Conservation (phyloP, 352 stramenopile genomes). For the Pythium folliculosum region DNA sequence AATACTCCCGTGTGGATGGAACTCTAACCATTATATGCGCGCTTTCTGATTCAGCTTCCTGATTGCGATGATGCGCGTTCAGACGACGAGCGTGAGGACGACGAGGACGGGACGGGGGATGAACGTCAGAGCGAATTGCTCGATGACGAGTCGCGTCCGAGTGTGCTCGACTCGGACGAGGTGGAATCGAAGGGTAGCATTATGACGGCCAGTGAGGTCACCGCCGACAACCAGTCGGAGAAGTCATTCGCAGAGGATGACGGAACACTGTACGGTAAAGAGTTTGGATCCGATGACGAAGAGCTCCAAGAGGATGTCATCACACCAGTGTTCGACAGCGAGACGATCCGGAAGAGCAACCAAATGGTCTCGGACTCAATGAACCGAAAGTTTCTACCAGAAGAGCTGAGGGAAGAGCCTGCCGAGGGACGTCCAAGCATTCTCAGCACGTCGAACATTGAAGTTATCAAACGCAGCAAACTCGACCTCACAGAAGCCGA, state of each 20-base stretch:
- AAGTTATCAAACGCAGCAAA: conserved; percentile 84
- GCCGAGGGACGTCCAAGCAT: conserved; percentile 5
- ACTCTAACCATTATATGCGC: not conserved
- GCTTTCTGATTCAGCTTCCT: conserved; percentile 40
- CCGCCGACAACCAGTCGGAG: conserved; percentile 47
- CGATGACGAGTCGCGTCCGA: conserved; percentile 14
- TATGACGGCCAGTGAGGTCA: conserved; percentile 11
- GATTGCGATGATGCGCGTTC: conserved; percentile 39
- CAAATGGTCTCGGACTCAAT: conserved; percentile 83
- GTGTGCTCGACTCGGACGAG: conserved; percentile 66
- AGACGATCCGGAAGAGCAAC: conserved; percentile 59
- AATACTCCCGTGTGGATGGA: not conserved
- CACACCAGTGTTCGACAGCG: conserved; percentile 54
- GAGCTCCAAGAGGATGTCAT: conserved; percentile 58
- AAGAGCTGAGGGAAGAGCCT: conserved; percentile 40
- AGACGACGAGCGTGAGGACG: conserved; percentile 25
- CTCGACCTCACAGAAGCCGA: conserved; percentile 77
- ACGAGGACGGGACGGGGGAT: conserved; percentile 44
- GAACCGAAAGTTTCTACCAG: conserved; percentile 79
- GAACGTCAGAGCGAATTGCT: conserved; percentile 28
- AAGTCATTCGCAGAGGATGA: conserved; percentile 80
- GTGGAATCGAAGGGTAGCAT: conserved; percentile 35
- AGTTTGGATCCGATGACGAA: conserved; percentile 57
- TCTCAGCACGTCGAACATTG: conserved; percentile 70
- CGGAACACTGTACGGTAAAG: conserved; percentile 80